A percentile compares a stretch with the other conserved stretches of the same genome.
Evolutionary conservation across 2,329 filamentous ascomycete species (phyloP).

Genomic region (Colletotrichum tanaceti): DNA sequence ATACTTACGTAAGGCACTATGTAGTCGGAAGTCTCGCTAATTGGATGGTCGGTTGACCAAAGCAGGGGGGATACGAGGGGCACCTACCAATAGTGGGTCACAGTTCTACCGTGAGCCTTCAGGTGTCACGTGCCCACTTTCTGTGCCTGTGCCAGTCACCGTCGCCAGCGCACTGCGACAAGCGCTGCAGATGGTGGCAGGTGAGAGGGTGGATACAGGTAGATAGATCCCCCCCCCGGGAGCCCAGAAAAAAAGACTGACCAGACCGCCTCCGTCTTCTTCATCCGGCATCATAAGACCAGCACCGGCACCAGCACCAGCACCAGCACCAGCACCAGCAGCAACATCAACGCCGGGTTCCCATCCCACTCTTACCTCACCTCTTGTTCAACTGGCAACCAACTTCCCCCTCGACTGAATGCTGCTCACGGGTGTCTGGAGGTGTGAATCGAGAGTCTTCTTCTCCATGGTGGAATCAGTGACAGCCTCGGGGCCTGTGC

Average conservation of each 20-base stretch:
- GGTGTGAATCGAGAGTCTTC: neutral
- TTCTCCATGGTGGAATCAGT: constrained; percentile 14
- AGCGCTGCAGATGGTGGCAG: constrained; percentile 10
- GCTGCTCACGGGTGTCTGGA: no score
- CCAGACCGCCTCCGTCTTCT: constrained; percentile 10
- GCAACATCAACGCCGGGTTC: no score
- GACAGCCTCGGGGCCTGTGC: constrained; percentile 23
- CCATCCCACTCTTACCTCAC: neutral
- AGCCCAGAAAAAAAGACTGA: constrained; percentile 2
- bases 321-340: neutral
- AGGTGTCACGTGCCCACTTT: constrained; percentile 39
- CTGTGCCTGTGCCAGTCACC: constrained; percentile 28
- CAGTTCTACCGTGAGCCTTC: no score
- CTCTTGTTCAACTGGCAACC: constrained; percentile 1
- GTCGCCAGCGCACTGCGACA: constrained; percentile 10
- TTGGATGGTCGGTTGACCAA: neutral
- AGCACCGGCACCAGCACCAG: neutral
- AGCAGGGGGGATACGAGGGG: no score
- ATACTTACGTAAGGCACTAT: no score
- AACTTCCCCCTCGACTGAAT: neutral
- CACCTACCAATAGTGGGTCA: no score
- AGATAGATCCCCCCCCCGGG: no score
- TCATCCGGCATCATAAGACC: neutral
- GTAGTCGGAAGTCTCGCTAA: no score
- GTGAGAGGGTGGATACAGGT: constrained; percentile 20